These are phyloP conservation scores for Lyophyllum semitale DNA, from an alignment of 768 basidiomycete species.

Conservation along the genomic window DNA sequence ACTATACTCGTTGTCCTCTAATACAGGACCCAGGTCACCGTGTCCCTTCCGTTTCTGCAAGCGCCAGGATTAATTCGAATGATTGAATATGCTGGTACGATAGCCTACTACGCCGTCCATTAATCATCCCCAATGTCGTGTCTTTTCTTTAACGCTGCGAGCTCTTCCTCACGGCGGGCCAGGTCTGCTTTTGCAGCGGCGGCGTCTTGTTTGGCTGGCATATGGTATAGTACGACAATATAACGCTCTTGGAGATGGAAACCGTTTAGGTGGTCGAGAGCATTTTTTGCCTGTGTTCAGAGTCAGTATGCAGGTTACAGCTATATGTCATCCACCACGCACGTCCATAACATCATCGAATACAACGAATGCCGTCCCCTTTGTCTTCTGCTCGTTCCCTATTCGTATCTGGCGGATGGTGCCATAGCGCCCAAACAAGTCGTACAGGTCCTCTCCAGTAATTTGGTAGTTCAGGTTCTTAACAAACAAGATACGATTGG, in stretches of 20 bases:
- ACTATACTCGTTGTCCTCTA: background rate
- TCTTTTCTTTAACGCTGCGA: conserved; percentile 82
- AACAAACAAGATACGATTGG: conserved; percentile 89
- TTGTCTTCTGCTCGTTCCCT: conserved; percentile 89
- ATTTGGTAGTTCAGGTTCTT: conserved; percentile 94
- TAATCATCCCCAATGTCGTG: conserved; percentile 82
- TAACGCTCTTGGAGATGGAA: conserved; percentile 98
- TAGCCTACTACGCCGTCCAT: conserved; percentile 26
- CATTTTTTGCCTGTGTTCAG: conserved; percentile 82
- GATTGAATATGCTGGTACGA: conserved; percentile 9
- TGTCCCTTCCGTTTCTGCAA: background rate
- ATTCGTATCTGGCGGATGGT: conserved; percentile 94
- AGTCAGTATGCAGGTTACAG: conserved; percentile 11
- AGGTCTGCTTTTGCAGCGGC: conserved; percentile 92
- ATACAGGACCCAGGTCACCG: conserved; percentile 2
- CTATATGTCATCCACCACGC: conserved; percentile 26
- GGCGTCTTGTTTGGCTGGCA: conserved; percentile 96
- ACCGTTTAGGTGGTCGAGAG: conserved; percentile 94
- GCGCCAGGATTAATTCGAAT: conserved; percentile 5
- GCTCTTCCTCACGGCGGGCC: conserved; percentile 87
- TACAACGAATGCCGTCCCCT: conserved; percentile 95
- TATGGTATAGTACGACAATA: conserved; percentile 97
- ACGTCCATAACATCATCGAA: conserved; percentile 97
- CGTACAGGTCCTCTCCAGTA: conserved; percentile 92
- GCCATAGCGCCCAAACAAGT: conserved; percentile 96